These are phyloP conservation scores for Danielozyma ontarioensis DNA, from an alignment of 805 yeast species.

Conservation along the genomic window DNA sequence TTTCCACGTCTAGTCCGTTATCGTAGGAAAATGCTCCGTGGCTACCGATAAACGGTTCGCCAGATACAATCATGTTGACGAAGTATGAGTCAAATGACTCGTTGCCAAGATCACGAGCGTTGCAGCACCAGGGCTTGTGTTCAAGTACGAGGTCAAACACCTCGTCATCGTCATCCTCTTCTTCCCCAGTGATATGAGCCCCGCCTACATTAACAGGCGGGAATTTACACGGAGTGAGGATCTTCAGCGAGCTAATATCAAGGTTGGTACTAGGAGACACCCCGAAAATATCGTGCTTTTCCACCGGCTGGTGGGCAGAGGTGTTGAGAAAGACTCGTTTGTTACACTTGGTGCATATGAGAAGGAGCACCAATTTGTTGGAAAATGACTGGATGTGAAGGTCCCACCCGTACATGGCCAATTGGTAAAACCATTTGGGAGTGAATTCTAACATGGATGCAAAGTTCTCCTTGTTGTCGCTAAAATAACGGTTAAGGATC, in stretches of 20 bases:
- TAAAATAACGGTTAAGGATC: conserved; percentile 25
- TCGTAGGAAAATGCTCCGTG: conserved; percentile 19
- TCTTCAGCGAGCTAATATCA: conserved; percentile 16
- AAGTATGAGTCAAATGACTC: conserved; percentile 17
- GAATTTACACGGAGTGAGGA: conserved; percentile 26
- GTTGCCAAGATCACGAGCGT: conserved; percentile 9
- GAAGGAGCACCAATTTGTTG: conserved; percentile 19
- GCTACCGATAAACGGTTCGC: conserved; percentile 19
- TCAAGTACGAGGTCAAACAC: conserved; percentile 17
- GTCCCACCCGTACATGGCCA: conserved; percentile 36
- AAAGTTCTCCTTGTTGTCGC: conserved; percentile 33
- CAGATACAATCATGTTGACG: conserved; percentile 13
- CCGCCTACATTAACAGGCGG: conserved; percentile 12
- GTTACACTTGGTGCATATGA: conserved; percentile 35
- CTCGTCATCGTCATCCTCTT: conserved; percentile 5
- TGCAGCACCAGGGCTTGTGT: conserved; percentile 36
- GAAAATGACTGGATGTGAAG: conserved; percentile 26
- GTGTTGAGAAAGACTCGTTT: conserved; percentile 24
- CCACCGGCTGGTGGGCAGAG: conserved; percentile 4
- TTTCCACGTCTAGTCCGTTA: conserved; percentile 9
- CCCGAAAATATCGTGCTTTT: background rate
- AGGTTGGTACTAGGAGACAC: conserved; percentile 2
- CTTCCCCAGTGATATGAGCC: conserved; percentile 7
- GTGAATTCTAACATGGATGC: conserved; percentile 15
- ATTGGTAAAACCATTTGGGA: conserved; percentile 28